Percentiles rank a stretch among this genome's conserved stretches.
phyloP scores from a whole-genome alignment of 164 flowering plant genomes.

The Cinnamomum chago region DNA sequence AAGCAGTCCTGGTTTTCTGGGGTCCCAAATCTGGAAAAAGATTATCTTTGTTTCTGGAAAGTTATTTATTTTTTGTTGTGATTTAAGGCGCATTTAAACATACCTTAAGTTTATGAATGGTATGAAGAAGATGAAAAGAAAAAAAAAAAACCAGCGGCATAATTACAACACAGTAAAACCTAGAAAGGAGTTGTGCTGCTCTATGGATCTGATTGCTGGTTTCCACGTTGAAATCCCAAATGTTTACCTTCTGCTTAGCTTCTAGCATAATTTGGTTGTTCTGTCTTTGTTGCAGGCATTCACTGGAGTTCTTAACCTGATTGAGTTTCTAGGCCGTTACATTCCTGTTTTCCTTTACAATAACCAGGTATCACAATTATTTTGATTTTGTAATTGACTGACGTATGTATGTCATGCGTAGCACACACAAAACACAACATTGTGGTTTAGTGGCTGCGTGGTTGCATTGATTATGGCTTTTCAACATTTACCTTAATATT shows the following conservation, averaged over 20 bases:
- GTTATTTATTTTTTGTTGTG: no score
- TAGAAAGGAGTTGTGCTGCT: no score
- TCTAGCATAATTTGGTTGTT: background rate
- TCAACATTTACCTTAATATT: background rate
- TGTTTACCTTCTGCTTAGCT: background rate
- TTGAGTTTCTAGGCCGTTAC: conserved; percentile 47
- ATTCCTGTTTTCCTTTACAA: conserved; percentile 78
- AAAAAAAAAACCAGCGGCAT: no score
- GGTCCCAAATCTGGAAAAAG: no score
- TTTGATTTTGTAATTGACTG: background rate
- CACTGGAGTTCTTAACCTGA: conserved; percentile 67
- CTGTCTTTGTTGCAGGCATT: conserved; percentile 54
- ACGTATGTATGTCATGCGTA: background rate
- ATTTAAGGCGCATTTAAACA: no score
- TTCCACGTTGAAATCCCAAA: background rate
- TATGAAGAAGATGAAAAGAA: no score
- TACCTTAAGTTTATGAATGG: no score
- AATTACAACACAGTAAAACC: no score
- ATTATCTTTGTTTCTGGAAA: no score
- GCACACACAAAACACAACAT: background rate
- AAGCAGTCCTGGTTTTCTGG: no score
- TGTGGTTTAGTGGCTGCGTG: background rate
- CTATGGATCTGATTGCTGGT: background rate
- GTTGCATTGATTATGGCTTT: background rate
- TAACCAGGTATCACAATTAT: conserved; percentile 62